Conservation (phyloP, 345 rosid genomes). For the Abelmoschus esculentus region DNA sequence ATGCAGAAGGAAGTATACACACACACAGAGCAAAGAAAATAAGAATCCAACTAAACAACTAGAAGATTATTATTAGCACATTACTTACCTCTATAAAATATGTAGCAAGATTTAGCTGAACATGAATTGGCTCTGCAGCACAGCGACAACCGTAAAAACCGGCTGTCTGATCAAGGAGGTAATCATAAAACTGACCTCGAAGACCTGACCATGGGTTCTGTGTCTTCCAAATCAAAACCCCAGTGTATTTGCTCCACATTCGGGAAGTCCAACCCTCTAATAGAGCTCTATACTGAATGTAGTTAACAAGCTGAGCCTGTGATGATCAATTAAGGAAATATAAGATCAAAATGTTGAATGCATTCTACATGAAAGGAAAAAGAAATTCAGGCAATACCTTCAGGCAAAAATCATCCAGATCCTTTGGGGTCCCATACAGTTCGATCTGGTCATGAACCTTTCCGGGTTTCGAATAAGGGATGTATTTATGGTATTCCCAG, state of each 20-base stretch:
- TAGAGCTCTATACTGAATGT: constrained; percentile 83
- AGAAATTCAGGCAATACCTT: constrained; percentile 43
- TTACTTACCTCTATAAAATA: constrained; percentile 66
- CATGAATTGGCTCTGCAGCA: constrained; percentile 94
- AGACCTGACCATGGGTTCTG: constrained; percentile 99
- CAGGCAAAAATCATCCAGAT: constrained; percentile 92
- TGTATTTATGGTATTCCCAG: constrained; percentile 93
- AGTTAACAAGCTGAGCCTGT: constrained; percentile 94
- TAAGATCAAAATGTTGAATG: not conserved
- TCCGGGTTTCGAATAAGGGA: constrained; percentile 79
- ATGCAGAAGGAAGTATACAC: no score
- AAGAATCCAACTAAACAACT: no score
- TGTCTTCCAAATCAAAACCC: constrained; percentile 94
- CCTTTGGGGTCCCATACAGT: constrained; percentile 55
- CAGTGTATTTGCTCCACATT: constrained; percentile 98
- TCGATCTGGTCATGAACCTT: constrained; percentile 86
- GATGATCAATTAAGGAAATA: constrained; percentile 9
- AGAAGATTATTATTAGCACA: no score
- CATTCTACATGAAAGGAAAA: constrained; percentile 8
- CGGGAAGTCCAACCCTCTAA: constrained; percentile 88
- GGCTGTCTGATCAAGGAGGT: constrained; percentile 89
- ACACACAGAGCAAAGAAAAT: no score
- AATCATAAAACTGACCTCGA: constrained; percentile 97
- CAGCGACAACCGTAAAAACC: constrained; percentile 85
- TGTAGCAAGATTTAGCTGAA: constrained; percentile 78